These are phyloP conservation scores for Monosporascus sp. DNA, from an alignment of 2,329 filamentous ascomycete genomes.

Conservation along the genomic window DNA sequence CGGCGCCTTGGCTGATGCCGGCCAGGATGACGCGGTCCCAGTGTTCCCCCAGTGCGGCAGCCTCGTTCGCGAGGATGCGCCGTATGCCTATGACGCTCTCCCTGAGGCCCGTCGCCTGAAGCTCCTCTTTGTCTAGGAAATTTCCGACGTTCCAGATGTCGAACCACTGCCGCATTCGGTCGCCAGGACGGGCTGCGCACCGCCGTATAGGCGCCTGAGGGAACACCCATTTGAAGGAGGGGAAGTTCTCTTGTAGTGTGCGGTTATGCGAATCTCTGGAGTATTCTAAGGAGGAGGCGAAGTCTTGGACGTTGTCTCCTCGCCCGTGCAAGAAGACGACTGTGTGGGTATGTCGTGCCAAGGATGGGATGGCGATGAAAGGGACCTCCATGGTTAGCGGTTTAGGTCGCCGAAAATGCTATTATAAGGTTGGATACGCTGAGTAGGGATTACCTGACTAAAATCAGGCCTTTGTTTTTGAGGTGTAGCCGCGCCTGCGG, in stretches of 20 bases:
- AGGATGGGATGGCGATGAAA: slow-evolving; percentile 8
- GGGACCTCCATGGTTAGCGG: neutral
- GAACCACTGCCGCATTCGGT: slow-evolving; percentile 42
- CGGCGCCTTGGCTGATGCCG: slow-evolving; percentile 43
- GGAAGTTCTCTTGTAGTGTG: slow-evolving; percentile 34
- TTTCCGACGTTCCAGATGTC: slow-evolving; percentile 39
- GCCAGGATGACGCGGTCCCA: slow-evolving; percentile 36
- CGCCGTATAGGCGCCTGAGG: slow-evolving; percentile 33
- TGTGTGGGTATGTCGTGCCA: slow-evolving; percentile 35
- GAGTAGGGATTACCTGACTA: too few relatives aligned
- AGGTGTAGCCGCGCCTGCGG: too few relatives aligned
- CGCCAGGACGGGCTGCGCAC: slow-evolving; percentile 17
- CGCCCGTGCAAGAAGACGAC: slow-evolving; percentile 41
- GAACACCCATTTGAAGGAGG: slow-evolving; percentile 45
- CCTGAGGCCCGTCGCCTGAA: slow-evolving; percentile 35
- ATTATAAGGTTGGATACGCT: too few relatives aligned
- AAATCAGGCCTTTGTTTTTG: too few relatives aligned
- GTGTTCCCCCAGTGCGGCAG: slow-evolving; percentile 26
- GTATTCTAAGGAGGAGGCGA: slow-evolving; percentile 24
- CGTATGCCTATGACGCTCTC: slow-evolving; percentile 32
- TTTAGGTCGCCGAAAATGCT: neutral
- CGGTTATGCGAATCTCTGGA: slow-evolving; percentile 27
- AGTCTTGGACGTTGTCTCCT: slow-evolving; percentile 32
- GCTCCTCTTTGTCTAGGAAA: slow-evolving; percentile 33
- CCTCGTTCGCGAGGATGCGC: slow-evolving; percentile 29